Base-by-base conservation (phyloP, 148 eudicot genomes). In the Rhododendron vialii region DNA sequence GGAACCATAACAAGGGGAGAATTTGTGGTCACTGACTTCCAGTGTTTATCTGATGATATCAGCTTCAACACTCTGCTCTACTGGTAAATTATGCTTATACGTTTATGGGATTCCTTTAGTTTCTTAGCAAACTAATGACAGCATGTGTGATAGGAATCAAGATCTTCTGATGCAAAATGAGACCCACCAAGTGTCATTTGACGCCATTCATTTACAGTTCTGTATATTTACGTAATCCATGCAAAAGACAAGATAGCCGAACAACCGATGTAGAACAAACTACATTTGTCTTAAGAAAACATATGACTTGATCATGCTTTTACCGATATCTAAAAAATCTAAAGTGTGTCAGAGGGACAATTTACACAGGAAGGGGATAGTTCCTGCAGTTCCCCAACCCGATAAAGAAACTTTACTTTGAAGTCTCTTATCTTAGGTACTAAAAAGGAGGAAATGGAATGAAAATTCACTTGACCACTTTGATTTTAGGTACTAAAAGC, bases 1-100 rank as follows among this genome's bases (percentile, higher is more conserved):
- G 99, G 98, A 55, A 97, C 99, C 3, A 91, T 97, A 38, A 97
- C 99, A 0, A 91, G 94, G 83, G 99, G 98, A 41, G 99, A 97
- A 82, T 95, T 97, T 86, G 59, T 87, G 1, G 86, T 97, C 83
- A 86, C 89, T 22, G 90, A 88, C 78, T 92, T 97, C 80, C 85
- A 78, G 74, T 86, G 93, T 14, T 88, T 93, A 53, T 69, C 84
- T 20, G 89, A 91, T 71, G 95, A 90, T 86, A 76, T 94, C 73
- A 84, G 87, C 88, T 61, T 89, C 30, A 83, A 87, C 86, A 88
- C 87, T 22, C 85, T 95, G 87, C 89, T 97, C 20, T 94, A 89
- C 88, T 93, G 98, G 99, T 95, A 91, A 77, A 80, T 82, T 10
- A 20, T 20, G 24, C 69, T 75, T 51, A 75, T 22, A 1, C 53